These are phyloP conservation scores for Amborella trichopoda DNA, from an alignment of 164 flowering plant species.

Conservation along the genomic window DNA sequence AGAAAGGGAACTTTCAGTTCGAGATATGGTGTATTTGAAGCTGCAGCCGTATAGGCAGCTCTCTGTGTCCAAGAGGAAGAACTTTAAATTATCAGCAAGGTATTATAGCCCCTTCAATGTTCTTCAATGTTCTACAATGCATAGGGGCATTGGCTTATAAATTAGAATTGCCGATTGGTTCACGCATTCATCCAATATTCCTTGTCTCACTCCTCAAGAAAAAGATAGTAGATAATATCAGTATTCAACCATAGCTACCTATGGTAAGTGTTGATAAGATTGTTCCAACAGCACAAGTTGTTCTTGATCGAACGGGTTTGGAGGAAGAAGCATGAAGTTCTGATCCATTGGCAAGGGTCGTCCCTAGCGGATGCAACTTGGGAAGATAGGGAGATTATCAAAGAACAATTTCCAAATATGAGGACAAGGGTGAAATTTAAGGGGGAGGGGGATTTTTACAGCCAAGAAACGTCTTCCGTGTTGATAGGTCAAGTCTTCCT, in stretches of 20 bases:
- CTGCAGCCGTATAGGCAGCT: slow-evolving; percentile 1
- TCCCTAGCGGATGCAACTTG: background rate
- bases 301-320: background rate
- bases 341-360: background rate
- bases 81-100: background rate
- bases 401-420: background rate
- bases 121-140: no score
- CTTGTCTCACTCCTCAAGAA: slow-evolving; percentile 1
- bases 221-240: background rate
- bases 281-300: no score
- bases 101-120: background rate
- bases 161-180: no score
- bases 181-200: background rate
- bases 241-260: background rate
- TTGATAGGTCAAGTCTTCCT: no score
- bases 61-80: background rate
- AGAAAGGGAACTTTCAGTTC: background rate
- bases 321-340: background rate
- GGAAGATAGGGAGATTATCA: no score
- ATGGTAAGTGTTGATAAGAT: background rate
- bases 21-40: background rate
- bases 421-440: slow-evolving; percentile 3
- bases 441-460: background rate
- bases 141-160: no score
- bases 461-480: no score